phyloP scores from a whole-genome alignment of 495 filamentous ascomycete species.

The Letharia columbiana region DNA sequence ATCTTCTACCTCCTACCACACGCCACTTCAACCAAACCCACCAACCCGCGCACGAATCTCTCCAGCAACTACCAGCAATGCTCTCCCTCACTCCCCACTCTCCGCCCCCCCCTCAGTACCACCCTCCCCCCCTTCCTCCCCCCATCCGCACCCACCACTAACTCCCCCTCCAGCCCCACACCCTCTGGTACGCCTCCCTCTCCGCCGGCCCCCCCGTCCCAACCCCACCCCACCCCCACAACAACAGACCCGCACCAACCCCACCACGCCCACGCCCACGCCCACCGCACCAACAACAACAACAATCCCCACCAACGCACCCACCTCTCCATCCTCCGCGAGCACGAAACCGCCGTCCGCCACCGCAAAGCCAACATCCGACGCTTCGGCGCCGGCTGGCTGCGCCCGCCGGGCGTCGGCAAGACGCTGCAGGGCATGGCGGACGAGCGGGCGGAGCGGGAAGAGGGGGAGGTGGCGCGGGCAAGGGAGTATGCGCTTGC shows the following conservation, averaged over 20 bases:
- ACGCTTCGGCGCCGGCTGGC: constrained; percentile 69
- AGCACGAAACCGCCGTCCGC: constrained; percentile 60
- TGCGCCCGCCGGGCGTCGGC: constrained; percentile 63
- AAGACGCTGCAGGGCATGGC: constrained; percentile 71
- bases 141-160: constrained; percentile 41
- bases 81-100: constrained; percentile 63
- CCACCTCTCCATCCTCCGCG: constrained; percentile 50
- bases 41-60: neutral
- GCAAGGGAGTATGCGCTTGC: constrained; percentile 5
- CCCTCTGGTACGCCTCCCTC: constrained; percentile 25
- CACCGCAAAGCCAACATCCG: constrained; percentile 62
- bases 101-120: constrained; percentile 65
- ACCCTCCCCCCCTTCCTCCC: neutral
- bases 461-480: constrained; percentile 65
- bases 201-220: constrained; percentile 46
- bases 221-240: constrained; percentile 34
- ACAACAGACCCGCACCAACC: constrained; percentile 16
- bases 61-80: constrained; percentile 30
- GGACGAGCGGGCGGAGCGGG: constrained; percentile 70
- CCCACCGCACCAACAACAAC: constrained; percentile 32
- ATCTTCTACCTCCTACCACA: neutral
- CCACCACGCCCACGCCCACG: constrained; percentile 55
- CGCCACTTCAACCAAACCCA: neutral
- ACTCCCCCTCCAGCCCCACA: constrained; percentile 51
- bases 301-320: constrained; percentile 26